Conservation (phyloP, 306 rosid species). For the Rosa lucieae region DNA sequence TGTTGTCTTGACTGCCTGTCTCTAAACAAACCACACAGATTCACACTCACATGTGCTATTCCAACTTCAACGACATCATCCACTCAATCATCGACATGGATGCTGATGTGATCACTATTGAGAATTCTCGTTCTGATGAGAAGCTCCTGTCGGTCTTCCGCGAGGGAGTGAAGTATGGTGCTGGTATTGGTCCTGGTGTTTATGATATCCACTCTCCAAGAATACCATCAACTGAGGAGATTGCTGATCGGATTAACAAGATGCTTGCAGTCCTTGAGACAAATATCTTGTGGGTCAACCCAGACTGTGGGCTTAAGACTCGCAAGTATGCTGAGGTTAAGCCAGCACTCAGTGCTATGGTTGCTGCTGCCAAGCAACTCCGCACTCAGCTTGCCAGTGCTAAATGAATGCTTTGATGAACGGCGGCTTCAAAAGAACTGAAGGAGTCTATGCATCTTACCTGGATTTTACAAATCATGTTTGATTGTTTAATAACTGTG, state of each 20-base stretch:
- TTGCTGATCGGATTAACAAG: slow-evolving; percentile 87
- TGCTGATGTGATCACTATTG: slow-evolving; percentile 91
- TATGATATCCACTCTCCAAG: slow-evolving; percentile 95
- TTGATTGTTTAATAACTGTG: slow-evolving; percentile 51
- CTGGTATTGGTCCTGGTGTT: slow-evolving; percentile 95
- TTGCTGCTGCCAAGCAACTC: slow-evolving; percentile 78
- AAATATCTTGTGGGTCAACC: slow-evolving; percentile 93
- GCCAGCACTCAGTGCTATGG: slow-evolving; percentile 80
- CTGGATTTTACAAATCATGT: slow-evolving; percentile 19
- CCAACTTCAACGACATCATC: slow-evolving; percentile 92
- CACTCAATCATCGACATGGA: slow-evolving; percentile 92
- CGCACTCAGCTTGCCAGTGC: slow-evolving; percentile 73
- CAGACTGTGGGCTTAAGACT: slow-evolving; percentile 94
- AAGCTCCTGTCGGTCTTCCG: slow-evolving; percentile 96
- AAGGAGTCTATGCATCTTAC: slow-evolving; percentile 11
- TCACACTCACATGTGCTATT: slow-evolving; percentile 98
- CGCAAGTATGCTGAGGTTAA: slow-evolving; percentile 86
- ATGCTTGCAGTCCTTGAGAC: slow-evolving; percentile 96
- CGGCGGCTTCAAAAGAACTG: background rate
- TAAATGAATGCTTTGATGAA: slow-evolving; percentile 44
- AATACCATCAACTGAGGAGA: slow-evolving; percentile 86
- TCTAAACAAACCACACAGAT: slow-evolving; percentile 46
- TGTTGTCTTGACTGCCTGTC: background rate
- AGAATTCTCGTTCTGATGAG: slow-evolving; percentile 93
- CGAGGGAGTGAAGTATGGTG: slow-evolving; percentile 92